These are phyloP conservation scores for Globisporangium splendens DNA, from an alignment of 352 stramenopile species.

Conservation along the genomic window DNA sequence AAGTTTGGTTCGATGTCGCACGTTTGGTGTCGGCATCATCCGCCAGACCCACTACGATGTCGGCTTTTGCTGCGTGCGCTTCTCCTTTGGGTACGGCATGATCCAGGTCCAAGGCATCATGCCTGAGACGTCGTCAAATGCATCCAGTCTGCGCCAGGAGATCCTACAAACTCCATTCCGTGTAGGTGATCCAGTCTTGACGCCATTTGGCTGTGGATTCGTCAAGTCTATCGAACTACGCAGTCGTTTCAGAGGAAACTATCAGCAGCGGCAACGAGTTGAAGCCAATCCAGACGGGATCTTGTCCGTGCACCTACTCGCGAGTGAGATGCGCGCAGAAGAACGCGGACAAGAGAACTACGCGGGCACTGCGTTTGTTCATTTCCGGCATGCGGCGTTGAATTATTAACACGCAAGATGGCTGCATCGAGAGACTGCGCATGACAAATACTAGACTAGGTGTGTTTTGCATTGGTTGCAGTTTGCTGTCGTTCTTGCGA, in stretches of 20 bases:
- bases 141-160: conserved; percentile 16
- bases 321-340: conserved; percentile 2
- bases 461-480: no score
- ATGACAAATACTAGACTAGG: no score
- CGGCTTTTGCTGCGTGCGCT: conserved; percentile 59
- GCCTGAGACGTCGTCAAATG: conserved; percentile 38
- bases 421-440: neutral
- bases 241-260: neutral
- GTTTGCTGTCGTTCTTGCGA: neutral
- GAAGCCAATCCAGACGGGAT: conserved; percentile 10
- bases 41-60: conserved; percentile 54
- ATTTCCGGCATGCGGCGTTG: conserved; percentile 7
- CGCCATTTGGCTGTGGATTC: conserved; percentile 59
- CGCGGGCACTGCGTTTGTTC: conserved; percentile 14
- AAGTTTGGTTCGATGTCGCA: conserved; percentile 41
- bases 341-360: conserved; percentile 2
- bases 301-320: conserved; percentile 10
- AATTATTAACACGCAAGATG: conserved; percentile 13
- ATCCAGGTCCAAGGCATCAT: conserved; percentile 49
- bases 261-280: neutral
- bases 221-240: conserved; percentile 28
- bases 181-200: conserved; percentile 60
- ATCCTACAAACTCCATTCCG: conserved; percentile 25
- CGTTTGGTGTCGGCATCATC: conserved; percentile 60
- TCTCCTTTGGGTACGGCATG: conserved; percentile 58